Evolutionary conservation across 805 yeast genomes (phyloP).

Genomic region (Kodamaea fukazawae): DNA sequence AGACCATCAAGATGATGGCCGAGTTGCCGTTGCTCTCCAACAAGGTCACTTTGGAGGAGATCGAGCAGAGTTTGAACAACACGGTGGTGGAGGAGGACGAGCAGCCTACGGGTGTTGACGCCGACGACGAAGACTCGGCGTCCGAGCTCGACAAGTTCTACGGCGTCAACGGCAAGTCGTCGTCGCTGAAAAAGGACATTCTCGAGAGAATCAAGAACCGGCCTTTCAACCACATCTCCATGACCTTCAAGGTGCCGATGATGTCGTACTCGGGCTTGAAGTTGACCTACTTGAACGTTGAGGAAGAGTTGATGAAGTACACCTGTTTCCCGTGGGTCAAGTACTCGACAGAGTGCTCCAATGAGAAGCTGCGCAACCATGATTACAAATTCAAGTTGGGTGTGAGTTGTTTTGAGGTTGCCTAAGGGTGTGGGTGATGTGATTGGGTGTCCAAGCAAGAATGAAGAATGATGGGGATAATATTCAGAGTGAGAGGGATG

Average conservation of each 20-base stretch:
- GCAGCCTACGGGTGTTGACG: neutral
- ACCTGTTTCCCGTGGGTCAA: constrained; percentile 81
- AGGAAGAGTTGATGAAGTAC: constrained; percentile 58
- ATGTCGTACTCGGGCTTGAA: constrained; percentile 64
- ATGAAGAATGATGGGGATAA: too few relatives aligned
- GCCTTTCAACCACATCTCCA: constrained; percentile 22
- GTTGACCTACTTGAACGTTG: constrained; percentile 63
- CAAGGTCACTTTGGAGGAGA: constrained; percentile 16
- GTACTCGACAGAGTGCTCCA: constrained; percentile 34
- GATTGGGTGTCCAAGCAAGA: too few relatives aligned
- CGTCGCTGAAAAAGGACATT: constrained; percentile 25
- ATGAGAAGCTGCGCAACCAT: constrained; percentile 5
- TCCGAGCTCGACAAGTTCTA: constrained; percentile 23
- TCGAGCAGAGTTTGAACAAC: constrained; percentile 14
- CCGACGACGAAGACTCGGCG: constrained; percentile 12
- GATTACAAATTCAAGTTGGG: constrained; percentile 26
- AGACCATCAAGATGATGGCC: constrained; percentile 52
- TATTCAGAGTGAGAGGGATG: too few relatives aligned
- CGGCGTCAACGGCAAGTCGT: constrained; percentile 36
- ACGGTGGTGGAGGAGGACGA: constrained; percentile 1
- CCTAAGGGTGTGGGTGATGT: too few relatives aligned
- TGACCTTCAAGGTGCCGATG: constrained; percentile 41
- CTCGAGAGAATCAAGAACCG: constrained; percentile 12
- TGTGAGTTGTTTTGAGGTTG: constrained; percentile 15
- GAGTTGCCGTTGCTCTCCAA: constrained; percentile 36